Percentiles rank a stretch among this genome's conserved stretches.
phyloP scores from a whole-genome alignment of 495 filamentous ascomycete species.

The Talaromyces nanjingensis region DNA sequence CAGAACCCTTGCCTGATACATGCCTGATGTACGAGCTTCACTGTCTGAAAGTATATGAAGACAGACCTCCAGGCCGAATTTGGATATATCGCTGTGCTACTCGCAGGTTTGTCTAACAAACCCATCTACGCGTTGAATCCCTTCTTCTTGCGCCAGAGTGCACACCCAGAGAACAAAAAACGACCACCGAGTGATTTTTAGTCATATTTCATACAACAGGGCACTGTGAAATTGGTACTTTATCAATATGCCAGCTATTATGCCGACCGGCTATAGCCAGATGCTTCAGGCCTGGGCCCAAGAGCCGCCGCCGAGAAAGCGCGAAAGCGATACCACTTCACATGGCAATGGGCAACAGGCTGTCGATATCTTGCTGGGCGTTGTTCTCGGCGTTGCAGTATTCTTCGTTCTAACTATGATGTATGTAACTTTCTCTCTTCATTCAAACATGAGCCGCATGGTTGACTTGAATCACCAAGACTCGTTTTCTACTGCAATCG shows the following conservation, averaged over 20 bases:
- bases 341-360: neutral
- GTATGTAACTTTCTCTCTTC: neutral
- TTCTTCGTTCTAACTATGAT: constrained; percentile 3
- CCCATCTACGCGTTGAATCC: neutral
- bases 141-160: neutral
- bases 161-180: neutral
- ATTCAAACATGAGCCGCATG: neutral
- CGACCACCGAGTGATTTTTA: neutral
- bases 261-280: neutral
- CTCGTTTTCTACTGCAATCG: constrained; percentile 33
- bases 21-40: neutral
- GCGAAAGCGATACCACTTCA: neutral
- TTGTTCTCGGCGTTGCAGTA: constrained; percentile 1
- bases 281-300: neutral
- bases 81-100: neutral
- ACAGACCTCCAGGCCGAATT: neutral
- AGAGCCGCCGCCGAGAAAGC: neutral
- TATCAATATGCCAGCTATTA: neutral
- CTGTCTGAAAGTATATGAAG: neutral
- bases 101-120: neutral
- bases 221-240: neutral
- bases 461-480: constrained; percentile 12
- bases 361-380: constrained; percentile 3
- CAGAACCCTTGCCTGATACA: constrained; percentile 1
- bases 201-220: neutral